These are phyloP conservation scores for Colletotrichum sp. DNA, from an alignment of 2,329 filamentous ascomycete genomes.

Conservation along the genomic window DNA sequence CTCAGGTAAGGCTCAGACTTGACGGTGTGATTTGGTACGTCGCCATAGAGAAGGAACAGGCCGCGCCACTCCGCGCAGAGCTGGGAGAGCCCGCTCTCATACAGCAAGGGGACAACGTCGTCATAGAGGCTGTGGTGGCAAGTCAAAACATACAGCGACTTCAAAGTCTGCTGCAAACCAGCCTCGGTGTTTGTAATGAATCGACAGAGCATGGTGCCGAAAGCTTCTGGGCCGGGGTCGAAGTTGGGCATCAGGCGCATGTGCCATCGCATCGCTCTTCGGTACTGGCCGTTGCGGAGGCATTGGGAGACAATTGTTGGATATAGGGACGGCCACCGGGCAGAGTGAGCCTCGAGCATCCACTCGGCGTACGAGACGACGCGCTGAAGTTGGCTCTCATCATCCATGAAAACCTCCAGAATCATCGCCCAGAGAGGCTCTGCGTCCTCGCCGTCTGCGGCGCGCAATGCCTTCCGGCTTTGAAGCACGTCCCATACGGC, in stretches of 20 bases:
- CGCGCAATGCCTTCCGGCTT: conserved; percentile 24
- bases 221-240: conserved; percentile 42
- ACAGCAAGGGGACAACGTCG: conserved; percentile 55
- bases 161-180: conserved; percentile 43
- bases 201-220: conserved; percentile 46
- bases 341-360: conserved; percentile 41
- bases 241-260: conserved; percentile 47
- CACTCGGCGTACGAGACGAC: conserved; percentile 46
- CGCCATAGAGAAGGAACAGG: conserved; percentile 42
- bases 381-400: conserved; percentile 30
- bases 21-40: conserved; percentile 42
- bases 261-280: conserved; percentile 52
- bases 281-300: conserved; percentile 41
- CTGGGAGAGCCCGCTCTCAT: conserved; percentile 46
- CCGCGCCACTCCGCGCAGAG: conserved; percentile 54
- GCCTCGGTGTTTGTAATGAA: conserved; percentile 44
- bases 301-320: conserved; percentile 48
- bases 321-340: conserved; percentile 57
- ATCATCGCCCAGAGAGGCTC: conserved; percentile 30
- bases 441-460: conserved; percentile 27
- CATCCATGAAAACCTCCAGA: conserved; percentile 30
- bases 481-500: conserved; percentile 30
- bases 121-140: conserved; percentile 53
- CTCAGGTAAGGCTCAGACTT: conserved; percentile 52
- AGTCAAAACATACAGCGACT: conserved; percentile 49